Percentiles rank a stretch among this genome's conserved stretches.
Evolutionary conservation across 2,329 filamentous ascomycete genomes (phyloP).

Genomic region (Verticillium tricorpus): DNA sequence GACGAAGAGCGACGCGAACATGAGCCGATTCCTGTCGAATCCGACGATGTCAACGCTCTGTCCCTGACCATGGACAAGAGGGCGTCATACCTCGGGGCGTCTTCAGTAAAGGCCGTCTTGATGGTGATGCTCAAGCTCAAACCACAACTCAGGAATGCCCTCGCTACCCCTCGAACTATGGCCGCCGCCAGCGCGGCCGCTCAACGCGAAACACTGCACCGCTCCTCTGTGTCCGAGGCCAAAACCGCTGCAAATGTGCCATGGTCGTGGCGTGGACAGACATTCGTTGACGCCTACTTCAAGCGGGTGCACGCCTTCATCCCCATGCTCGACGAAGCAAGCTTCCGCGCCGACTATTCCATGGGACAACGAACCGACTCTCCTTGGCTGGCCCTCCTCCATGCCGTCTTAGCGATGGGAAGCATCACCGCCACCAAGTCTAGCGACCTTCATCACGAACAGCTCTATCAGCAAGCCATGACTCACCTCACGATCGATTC

Average conservation of each 20-base stretch:
- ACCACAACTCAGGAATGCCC: constrained; percentile 38
- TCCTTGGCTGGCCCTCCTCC: constrained; percentile 3
- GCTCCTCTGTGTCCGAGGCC: constrained; percentile 35
- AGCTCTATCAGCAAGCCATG: constrained; percentile 4
- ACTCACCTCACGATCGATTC: constrained; percentile 2
- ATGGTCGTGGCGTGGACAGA: constrained; percentile 63
- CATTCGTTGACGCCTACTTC: constrained; percentile 68
- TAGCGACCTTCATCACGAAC: constrained; percentile 1
- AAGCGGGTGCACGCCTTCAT: constrained; percentile 66
- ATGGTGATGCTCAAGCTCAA: constrained; percentile 63
- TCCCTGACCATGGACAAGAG: constrained; percentile 57
- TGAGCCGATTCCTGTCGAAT: constrained; percentile 55
- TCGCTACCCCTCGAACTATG: constrained; percentile 41
- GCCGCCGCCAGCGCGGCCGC: constrained; percentile 41
- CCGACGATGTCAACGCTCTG: constrained; percentile 55
- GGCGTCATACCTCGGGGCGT: constrained; percentile 65
- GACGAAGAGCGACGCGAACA: constrained; percentile 57
- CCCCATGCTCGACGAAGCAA: constrained; percentile 67
- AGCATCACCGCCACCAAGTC: constrained; percentile 4
- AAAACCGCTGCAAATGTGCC: constrained; percentile 36
- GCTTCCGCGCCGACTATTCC: constrained; percentile 56
- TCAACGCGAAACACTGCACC: constrained; percentile 36
- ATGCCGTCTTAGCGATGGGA: constrained; percentile 6
- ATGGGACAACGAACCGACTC: constrained; percentile 20
- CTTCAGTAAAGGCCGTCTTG: constrained; percentile 69